Percentiles rank a stretch among this genome's conserved stretches.
Evolutionary conservation across 2,329 filamentous ascomycete species (phyloP).

Genomic region (Aspergillus oerlinghausenensis): DNA sequence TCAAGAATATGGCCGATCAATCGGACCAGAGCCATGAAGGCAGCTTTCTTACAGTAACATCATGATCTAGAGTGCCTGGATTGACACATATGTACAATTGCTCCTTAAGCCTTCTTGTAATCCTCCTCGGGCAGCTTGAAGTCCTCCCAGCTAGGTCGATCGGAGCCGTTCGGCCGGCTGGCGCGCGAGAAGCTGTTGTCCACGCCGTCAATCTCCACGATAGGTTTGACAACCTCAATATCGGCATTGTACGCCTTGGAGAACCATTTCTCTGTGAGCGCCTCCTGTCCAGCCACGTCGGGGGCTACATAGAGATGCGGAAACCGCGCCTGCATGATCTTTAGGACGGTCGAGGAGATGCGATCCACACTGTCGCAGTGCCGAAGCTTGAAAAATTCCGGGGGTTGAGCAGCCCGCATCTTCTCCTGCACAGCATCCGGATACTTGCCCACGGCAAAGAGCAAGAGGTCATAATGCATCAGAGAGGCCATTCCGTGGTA

Average conservation of each 20-base stretch:
- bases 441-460: slow-evolving; percentile 59
- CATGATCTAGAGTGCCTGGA: background rate
- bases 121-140: slow-evolving; percentile 25
- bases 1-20: background rate
- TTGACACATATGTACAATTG: background rate
- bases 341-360: slow-evolving; percentile 57
- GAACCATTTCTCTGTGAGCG: slow-evolving; percentile 49
- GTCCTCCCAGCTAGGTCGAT: slow-evolving; percentile 46
- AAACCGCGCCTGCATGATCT: slow-evolving; percentile 49
- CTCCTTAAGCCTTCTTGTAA: slow-evolving; percentile 18
- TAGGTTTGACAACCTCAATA: slow-evolving; percentile 47
- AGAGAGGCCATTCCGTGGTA: slow-evolving; percentile 62
- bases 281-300: slow-evolving; percentile 30
- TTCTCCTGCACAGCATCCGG: slow-evolving; percentile 49
- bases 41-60: background rate
- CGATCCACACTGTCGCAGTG: slow-evolving; percentile 63
- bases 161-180: slow-evolving; percentile 50
- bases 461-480: slow-evolving; percentile 63
- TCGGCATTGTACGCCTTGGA: slow-evolving; percentile 40
- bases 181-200: slow-evolving; percentile 47
- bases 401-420: slow-evolving; percentile 47
- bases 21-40: background rate
- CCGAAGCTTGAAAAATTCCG: slow-evolving; percentile 53
- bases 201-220: slow-evolving; percentile 44
- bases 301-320: slow-evolving; percentile 50